Percentiles rank a stretch among this genome's conserved stretches.
Evolutionary conservation across 2,329 filamentous ascomycete genomes (phyloP).

Genomic region (Elsinoe australis): DNA sequence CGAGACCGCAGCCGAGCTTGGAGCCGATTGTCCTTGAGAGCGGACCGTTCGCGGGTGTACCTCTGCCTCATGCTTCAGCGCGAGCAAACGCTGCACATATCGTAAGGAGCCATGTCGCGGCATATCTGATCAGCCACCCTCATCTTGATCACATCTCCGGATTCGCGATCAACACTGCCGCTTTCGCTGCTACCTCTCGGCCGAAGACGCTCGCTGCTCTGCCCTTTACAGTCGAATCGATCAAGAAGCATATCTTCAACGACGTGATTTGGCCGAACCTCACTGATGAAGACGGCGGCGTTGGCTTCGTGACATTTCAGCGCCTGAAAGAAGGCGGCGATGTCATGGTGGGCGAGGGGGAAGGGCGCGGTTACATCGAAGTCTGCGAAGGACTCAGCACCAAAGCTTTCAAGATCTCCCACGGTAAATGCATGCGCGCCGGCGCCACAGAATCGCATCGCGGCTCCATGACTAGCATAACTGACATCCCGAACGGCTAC

Average conservation of each 20-base stretch:
- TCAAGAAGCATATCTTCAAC: slow-evolving; percentile 95
- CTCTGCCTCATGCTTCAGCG: slow-evolving; percentile 58
- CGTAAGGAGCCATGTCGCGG: slow-evolving; percentile 70
- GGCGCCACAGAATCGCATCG: slow-evolving; percentile 33
- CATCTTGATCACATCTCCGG: slow-evolving; percentile 91
- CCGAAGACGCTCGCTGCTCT: slow-evolving; percentile 83
- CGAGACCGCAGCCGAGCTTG: slow-evolving; percentile 30
- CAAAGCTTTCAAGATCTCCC: slow-evolving; percentile 78
- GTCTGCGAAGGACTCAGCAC: slow-evolving; percentile 83
- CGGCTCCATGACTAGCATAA: slow-evolving; percentile 36
- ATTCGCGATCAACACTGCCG: slow-evolving; percentile 88
- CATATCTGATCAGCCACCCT: slow-evolving; percentile 91
- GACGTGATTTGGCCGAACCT: slow-evolving; percentile 97
- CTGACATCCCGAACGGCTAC: slow-evolving; percentile 29
- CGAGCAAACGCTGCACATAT: slow-evolving; percentile 75
- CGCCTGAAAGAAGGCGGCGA: slow-evolving; percentile 84
- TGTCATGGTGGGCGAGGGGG: slow-evolving; percentile 70
- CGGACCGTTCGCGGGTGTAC: slow-evolving; percentile 74
- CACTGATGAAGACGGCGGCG: slow-evolving; percentile 90
- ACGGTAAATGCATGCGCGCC: slow-evolving; percentile 77
- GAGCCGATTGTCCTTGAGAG: slow-evolving; percentile 46
- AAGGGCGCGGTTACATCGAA: slow-evolving; percentile 75
- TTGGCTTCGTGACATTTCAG: slow-evolving; percentile 84
- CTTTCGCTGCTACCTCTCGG: slow-evolving; percentile 63
- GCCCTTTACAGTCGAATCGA: slow-evolving; percentile 79